These are phyloP conservation scores for Mycena sanguinolenta DNA, from an alignment of 768 basidiomycete species.

Conservation along the genomic window DNA sequence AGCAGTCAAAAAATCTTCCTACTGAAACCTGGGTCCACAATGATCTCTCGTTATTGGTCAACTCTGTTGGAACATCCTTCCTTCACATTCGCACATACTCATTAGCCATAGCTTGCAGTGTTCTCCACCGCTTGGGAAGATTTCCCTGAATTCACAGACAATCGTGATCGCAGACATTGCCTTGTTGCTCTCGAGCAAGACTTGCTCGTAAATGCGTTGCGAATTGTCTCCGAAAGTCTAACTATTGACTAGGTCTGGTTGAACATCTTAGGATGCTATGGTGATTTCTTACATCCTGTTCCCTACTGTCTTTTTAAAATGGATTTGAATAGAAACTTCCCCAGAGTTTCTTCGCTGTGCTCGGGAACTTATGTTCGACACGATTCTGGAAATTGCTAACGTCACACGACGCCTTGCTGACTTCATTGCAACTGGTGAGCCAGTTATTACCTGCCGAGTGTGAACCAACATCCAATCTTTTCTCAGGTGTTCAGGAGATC, in stretches of 20 bases:
- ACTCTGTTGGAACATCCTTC: not conserved
- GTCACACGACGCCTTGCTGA: conserved; percentile 21
- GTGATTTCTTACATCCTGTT: not conserved
- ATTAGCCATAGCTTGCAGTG: not conserved
- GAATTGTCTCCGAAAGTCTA: not conserved
- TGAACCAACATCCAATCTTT: not conserved
- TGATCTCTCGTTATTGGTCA: conserved; percentile 15
- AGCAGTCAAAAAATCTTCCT: not conserved
- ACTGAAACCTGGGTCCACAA: conserved; percentile 25
- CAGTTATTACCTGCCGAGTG: not conserved
- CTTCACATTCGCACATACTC: not conserved
- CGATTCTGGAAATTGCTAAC: conserved; percentile 11
- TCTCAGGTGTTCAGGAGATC: conserved; percentile 29
- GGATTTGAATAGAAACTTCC: conserved; percentile 10
- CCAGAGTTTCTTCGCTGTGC: conserved; percentile 27
- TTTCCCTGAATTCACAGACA: conserved; percentile 27
- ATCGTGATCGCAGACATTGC: conserved; percentile 22
- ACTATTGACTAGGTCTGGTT: conserved; percentile 23
- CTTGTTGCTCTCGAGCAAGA: conserved; percentile 26
- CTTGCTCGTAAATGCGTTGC: conserved; percentile 18
- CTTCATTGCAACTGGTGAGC: conserved; percentile 23
- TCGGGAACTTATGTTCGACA: conserved; percentile 28
- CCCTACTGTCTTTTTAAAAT: not conserved
- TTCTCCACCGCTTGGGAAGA: conserved; percentile 29
- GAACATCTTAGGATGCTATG: conserved; percentile 29